A percentile compares a stretch with the other conserved stretches of the same genome.
Evolutionary conservation across 257 asterid species (phyloP).

Genomic region (Ophiorrhiza pumila): DNA sequence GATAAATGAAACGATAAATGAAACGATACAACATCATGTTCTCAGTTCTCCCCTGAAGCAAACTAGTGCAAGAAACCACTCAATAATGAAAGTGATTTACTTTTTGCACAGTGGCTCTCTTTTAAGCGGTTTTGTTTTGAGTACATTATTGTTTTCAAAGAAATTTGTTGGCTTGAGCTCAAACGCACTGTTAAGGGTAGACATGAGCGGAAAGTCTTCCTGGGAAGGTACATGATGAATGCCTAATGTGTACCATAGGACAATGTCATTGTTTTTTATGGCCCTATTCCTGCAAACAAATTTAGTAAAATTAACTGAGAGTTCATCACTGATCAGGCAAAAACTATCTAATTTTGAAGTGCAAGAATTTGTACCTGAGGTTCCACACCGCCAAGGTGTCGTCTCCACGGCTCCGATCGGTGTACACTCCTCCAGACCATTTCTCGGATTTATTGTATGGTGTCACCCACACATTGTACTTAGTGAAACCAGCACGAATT

Average conservation of each 20-base stretch:
- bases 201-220: conserved; percentile 47
- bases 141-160: conserved; percentile 57
- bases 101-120: no score
- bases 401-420: conserved; percentile 50
- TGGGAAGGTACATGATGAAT: conserved; percentile 82
- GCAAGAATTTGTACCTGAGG: conserved; percentile 2
- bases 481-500: conserved; percentile 55
- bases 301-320: neutral
- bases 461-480: conserved; percentile 63
- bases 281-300: conserved; percentile 52
- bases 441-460: conserved; percentile 49
- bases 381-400: conserved; percentile 10
- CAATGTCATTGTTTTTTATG: conserved; percentile 80
- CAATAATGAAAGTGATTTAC: no score
- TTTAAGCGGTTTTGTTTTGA: conserved; percentile 16
- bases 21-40: no score
- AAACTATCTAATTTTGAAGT: no score
- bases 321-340: no score
- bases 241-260: conserved; percentile 78
- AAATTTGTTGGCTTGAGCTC: conserved; percentile 51
- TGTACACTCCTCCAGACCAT: conserved; percentile 74
- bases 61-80: no score
- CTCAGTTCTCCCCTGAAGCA: no score
- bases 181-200: conserved; percentile 11
- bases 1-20: no score